Evolutionary conservation across 73 alveolate species (phyloP).

Genomic region (Paramecium sexaurelia): DNA sequence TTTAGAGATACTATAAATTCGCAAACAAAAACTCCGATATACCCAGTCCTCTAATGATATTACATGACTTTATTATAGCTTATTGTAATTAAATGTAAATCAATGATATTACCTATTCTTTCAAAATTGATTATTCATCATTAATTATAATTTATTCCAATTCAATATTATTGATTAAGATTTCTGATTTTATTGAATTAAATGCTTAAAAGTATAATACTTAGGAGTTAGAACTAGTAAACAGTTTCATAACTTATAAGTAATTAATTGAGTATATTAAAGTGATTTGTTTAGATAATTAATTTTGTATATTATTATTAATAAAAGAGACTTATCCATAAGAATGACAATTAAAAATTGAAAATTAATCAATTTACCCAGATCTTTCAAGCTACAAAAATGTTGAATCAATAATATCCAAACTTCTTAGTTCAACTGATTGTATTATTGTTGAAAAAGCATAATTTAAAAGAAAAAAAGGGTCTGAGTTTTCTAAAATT

Average conservation of each 20-base stretch:
- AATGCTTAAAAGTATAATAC: background rate
- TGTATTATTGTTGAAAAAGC: background rate
- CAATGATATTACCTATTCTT: background rate
- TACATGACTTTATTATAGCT: background rate
- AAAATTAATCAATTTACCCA: background rate
- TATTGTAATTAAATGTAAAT: background rate
- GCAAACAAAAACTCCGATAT: background rate
- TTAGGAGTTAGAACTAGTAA: background rate
- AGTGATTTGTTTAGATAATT: background rate
- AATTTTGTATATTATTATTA: background rate
- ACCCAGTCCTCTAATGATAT: background rate
- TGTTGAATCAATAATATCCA: background rate
- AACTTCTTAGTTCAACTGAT: background rate
- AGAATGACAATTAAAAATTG: background rate
- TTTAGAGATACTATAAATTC: background rate
- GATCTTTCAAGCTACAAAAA: background rate
- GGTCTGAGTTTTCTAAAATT: background rate
- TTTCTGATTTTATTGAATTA: background rate
- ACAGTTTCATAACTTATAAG: background rate
- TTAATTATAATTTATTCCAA: background rate
- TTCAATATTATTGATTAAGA: background rate
- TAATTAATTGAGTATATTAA: background rate
- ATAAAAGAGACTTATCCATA: background rate
- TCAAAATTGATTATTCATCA: background rate
- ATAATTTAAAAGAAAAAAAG: background rate